Percentiles rank a stretch among this genome's conserved stretches.
These are phyloP conservation scores for Trifolium pratense DNA, from an alignment of 306 rosid species.

Conservation along the genomic window DNA sequence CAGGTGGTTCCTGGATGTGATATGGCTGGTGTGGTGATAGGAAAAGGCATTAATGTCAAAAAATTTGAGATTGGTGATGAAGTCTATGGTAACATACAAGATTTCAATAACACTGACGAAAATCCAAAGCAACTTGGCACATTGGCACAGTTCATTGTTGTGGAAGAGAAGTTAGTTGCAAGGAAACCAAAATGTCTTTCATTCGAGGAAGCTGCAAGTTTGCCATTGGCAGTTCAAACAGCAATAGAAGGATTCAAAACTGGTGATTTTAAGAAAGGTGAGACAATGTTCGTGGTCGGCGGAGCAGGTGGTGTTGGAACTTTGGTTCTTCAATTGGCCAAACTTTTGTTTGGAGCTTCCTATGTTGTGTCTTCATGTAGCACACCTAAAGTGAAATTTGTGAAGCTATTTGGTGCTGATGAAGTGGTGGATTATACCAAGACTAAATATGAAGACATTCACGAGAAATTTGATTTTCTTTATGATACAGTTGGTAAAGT, in stretches of 20 bases:
- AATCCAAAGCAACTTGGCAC: constrained; percentile 54
- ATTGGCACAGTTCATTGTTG: constrained; percentile 49
- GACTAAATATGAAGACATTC: constrained; percentile 45
- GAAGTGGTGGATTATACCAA: constrained; percentile 47
- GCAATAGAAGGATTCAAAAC: constrained; percentile 51
- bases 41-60: constrained; percentile 39
- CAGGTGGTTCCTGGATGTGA: constrained; percentile 60
- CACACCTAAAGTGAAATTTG: constrained; percentile 50
- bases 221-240: constrained; percentile 56
- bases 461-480: constrained; percentile 47
- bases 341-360: constrained; percentile 50
- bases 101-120: constrained; percentile 41
- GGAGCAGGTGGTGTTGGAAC: constrained; percentile 60
- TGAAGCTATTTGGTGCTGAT: constrained; percentile 50
- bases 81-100: constrained; percentile 57
- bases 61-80: constrained; percentile 50
- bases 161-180: constrained; percentile 50
- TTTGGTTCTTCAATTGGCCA: constrained; percentile 53
- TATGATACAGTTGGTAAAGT: constrained; percentile 51
- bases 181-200: constrained; percentile 45
- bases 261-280: constrained; percentile 43
- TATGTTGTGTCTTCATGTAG: constrained; percentile 50
- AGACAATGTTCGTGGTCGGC: constrained; percentile 50
- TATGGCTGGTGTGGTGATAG: constrained; percentile 52
- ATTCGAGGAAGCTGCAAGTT: constrained; percentile 60